Evolutionary conservation across 129 eudicot genomes (phyloP), one percentile per base, ranked within the genome.

Genomic region (Tanacetum coccineum): DNA sequence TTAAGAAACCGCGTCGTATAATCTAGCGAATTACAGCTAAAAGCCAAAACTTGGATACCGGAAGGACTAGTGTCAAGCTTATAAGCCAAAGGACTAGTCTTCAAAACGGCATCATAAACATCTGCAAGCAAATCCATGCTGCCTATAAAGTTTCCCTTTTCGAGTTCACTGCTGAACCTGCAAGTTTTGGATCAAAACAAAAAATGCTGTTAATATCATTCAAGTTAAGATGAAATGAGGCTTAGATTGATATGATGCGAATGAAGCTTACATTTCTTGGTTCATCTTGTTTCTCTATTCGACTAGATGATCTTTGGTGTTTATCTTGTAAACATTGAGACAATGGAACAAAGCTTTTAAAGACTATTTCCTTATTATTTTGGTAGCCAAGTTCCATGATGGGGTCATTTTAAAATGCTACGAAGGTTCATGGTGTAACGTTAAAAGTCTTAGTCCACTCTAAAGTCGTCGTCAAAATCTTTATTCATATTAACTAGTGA

Each of bases 161-260:
- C 86, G 13, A 73, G 64, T 59, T 74, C 82, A 70, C 72, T 53
- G 51, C 71, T 40, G 22, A 74, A 81, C 82, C 86, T 81, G 63
- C 70, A 66, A 59, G 15, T 51, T 36, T 62, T 49, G 3, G 11
- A 20, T 11, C 3, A 36, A 32, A 68, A 50, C 8, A 59, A 26
- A 64, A 14, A 11, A 18, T 58, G 30, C 5, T 10, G 4, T 44
- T 66, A 66, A 49, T 42, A 28, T 25, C 4, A 64, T 45, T 55
- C 3, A 2, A 18, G 20, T 1, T 14, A 18, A 3, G 55, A 53
- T 14, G n/a, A 59, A 59, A 6, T 14, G n/a, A 26, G 15, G 53
- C 4, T 48, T 48, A 48, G 53, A 48, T 48, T 11, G 17, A n/a
- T n/a, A n/a, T n/a, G n/a, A 48, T 4, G 53, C 3, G 6, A 58